These are phyloP conservation scores for Inga oerstediana DNA, from an alignment of 306 rosid genomes.

Conservation along the genomic window DNA sequence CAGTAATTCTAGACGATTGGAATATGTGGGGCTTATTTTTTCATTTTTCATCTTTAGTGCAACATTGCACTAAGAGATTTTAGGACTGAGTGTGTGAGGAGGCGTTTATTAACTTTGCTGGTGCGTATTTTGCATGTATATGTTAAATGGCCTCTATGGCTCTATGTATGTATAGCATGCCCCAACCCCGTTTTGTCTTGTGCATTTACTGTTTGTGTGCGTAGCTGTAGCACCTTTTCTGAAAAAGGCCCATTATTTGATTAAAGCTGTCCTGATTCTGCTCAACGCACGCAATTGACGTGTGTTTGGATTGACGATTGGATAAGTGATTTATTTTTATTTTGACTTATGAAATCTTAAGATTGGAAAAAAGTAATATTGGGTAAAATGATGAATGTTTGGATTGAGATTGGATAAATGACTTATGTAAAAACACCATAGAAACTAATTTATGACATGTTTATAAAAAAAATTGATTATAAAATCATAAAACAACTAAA, in stretches of 20 bases:
- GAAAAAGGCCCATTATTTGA: conserved; percentile 34
- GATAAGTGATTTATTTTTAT: too few species aligned
- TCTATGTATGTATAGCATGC: conserved; percentile 61
- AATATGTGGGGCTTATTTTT: conserved; percentile 61
- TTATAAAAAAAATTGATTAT: too few species aligned
- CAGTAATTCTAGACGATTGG: conserved; percentile 54
- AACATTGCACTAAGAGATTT: conserved; percentile 48
- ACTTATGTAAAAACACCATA: too few species aligned
- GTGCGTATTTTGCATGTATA: conserved; percentile 58
- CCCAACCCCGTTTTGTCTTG: neutral
- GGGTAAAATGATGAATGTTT: too few species aligned
- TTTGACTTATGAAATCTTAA: too few species aligned
- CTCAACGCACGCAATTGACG: too few species aligned
- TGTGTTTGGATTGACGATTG: too few species aligned
- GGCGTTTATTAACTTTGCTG: conserved; percentile 44
- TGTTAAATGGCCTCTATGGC: conserved; percentile 38
- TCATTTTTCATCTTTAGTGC: conserved; percentile 71
- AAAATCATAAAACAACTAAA: too few species aligned
- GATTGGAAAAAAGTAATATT: too few species aligned
- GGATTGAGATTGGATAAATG: too few species aligned
- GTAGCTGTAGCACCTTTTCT: conserved; percentile 5
- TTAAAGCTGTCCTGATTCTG: conserved; percentile 24
- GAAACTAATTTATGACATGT: too few species aligned
- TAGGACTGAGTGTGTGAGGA: conserved; percentile 46
- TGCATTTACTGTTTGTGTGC: conserved; percentile 32